Evolutionary conservation across 768 basidiomycete genomes (phyloP).

Genomic region (Tulasnella sp.): DNA sequence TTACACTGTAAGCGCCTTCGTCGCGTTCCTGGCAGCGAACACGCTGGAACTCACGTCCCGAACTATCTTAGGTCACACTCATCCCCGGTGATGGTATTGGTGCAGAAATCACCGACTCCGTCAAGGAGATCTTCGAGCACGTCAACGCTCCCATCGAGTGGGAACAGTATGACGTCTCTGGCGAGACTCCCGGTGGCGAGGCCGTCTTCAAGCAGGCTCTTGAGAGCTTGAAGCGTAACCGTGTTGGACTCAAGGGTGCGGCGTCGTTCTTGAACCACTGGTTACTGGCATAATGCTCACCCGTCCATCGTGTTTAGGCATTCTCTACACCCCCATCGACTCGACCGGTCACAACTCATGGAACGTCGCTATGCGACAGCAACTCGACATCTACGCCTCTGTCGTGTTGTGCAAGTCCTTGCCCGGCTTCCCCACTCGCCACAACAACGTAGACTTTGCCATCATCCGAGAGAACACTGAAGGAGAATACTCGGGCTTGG

Average conservation of each 20-base stretch:
- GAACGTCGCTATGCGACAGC: conserved; percentile 99
- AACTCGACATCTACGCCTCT: conserved; percentile 98
- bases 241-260: conserved; percentile 96
- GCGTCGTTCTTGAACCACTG: neutral
- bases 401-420: conserved; percentile 98
- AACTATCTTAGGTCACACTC: conserved; percentile 78
- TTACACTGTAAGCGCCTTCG: conserved; percentile 67
- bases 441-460: conserved; percentile 96
- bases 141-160: conserved; percentile 98
- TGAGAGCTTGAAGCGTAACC: conserved; percentile 96
- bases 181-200: conserved; percentile 92
- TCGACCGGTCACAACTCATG: conserved; percentile 97
- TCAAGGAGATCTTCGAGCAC: conserved; percentile 98
- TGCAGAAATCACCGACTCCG: conserved; percentile 94
- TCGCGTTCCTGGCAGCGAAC: conserved; percentile 30
- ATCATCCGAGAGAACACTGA: conserved; percentile 99
- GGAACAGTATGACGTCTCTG: conserved; percentile 98
- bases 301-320: conserved; percentile 58
- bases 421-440: conserved; percentile 93
- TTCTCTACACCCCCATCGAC: conserved; percentile 97
- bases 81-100: conserved; percentile 99
- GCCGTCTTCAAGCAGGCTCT: conserved; percentile 96
- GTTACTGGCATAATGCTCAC: neutral
- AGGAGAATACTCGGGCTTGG: conserved; percentile 98
- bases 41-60: conserved; percentile 31